Conservation (phyloP, 2,329 filamentous ascomycete genomes). For the Ambrosiella beaveri region DNA sequence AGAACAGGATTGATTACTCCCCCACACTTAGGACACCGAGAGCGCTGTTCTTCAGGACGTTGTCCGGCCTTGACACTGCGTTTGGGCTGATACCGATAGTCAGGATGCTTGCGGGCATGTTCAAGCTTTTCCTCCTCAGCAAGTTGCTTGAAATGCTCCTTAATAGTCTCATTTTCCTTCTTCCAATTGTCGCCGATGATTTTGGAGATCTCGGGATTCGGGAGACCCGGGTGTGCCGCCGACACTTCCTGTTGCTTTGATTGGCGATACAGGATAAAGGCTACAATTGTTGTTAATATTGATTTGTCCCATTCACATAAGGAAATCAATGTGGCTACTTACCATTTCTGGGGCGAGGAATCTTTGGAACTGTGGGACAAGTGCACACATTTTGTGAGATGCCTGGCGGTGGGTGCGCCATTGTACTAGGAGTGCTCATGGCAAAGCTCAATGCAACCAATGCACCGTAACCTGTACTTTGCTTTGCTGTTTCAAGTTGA, state of each 20-base stretch:
- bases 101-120: slow-evolving; percentile 78
- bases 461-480: slow-evolving; percentile 11
- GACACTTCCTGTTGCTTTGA: slow-evolving; percentile 75
- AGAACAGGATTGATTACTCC: slow-evolving; percentile 22
- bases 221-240: slow-evolving; percentile 66
- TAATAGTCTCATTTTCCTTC: slow-evolving; percentile 53
- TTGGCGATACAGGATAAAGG: slow-evolving; percentile 94
- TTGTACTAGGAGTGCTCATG: slow-evolving; percentile 19
- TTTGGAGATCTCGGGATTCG: slow-evolving; percentile 93
- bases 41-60: slow-evolving; percentile 28
- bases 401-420: slow-evolving; percentile 11
- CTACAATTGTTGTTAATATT: slow-evolving; percentile 28
- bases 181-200: slow-evolving; percentile 92
- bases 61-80: slow-evolving; percentile 30
- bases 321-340: slow-evolving; percentile 18
- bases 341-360: slow-evolving; percentile 43
- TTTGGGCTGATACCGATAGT: slow-evolving; percentile 85
- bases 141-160: slow-evolving; percentile 72
- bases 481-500: too few relatives aligned
- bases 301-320: slow-evolving; percentile 8
- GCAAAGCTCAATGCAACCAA: slow-evolving; percentile 21
- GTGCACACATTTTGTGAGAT: slow-evolving; percentile 32
- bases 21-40: slow-evolving; percentile 53
- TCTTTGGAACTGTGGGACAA: slow-evolving; percentile 38
- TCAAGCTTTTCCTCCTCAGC: slow-evolving; percentile 86